Evolutionary conservation across 495 filamentous ascomycete genomes (phyloP).

Genomic region (Articulospora tetracladia): DNA sequence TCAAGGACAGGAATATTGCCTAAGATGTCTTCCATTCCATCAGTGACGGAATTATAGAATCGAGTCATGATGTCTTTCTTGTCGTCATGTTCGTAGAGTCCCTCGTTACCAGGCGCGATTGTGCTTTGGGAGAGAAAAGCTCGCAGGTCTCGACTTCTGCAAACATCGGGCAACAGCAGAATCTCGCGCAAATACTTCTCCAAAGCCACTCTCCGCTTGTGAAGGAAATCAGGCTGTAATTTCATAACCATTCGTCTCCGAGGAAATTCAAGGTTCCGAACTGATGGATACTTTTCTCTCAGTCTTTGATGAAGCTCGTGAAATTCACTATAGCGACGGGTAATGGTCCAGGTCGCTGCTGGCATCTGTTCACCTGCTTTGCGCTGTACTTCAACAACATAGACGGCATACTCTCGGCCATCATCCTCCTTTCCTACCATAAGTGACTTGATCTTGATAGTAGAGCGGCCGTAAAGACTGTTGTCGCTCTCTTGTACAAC

Average conservation of each 20-base stretch:
- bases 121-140: constrained; percentile 90
- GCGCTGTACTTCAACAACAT: constrained; percentile 86
- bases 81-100: constrained; percentile 47
- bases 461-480: constrained; percentile 88
- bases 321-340: constrained; percentile 91
- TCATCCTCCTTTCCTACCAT: constrained; percentile 90
- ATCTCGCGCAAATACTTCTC: constrained; percentile 84
- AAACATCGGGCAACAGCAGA: constrained; percentile 85
- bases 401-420: constrained; percentile 89
- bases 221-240: constrained; percentile 88
- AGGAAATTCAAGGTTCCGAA: constrained; percentile 88
- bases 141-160: constrained; percentile 85
- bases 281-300: constrained; percentile 75
- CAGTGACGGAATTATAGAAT: constrained; percentile 92
- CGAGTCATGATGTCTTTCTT: constrained; percentile 88
- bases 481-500: constrained; percentile 98
- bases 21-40: constrained; percentile 97
- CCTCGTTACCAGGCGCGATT: constrained; percentile 54
- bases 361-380: constrained; percentile 88
- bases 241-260: constrained; percentile 91
- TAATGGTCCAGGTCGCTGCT: constrained; percentile 75
- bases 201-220: constrained; percentile 77
- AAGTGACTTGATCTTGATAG: constrained; percentile 83
- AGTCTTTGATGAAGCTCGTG: constrained; percentile 91
- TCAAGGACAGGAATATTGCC: constrained; percentile 95